A percentile compares a stretch with the other conserved stretches of the same genome.
Evolutionary conservation across 257 asterid genomes (phyloP).

Genomic region (Ajuga chamaepitys): DNA sequence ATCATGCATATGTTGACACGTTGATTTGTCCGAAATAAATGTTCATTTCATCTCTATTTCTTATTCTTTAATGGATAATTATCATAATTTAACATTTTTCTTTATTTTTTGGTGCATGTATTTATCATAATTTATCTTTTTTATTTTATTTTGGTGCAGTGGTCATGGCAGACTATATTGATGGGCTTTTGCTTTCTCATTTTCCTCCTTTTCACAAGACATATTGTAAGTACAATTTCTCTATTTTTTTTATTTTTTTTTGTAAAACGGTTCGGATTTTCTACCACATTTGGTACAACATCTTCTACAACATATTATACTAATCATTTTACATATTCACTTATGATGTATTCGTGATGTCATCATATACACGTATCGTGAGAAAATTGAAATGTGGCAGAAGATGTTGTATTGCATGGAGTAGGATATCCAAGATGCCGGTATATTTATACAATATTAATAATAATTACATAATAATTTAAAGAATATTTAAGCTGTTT

Average conservation of each 20-base stretch:
- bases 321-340: too few relatives aligned
- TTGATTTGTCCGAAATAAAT: constrained; percentile 10
- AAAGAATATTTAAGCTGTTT: too few relatives aligned
- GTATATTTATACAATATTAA: too few relatives aligned
- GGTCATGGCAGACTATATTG: constrained; percentile 93
- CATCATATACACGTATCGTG: too few relatives aligned
- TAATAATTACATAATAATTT: too few relatives aligned
- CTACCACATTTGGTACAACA: too few relatives aligned
- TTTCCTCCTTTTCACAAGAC: constrained; percentile 66
- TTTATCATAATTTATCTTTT: background rate
- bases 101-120: background rate
- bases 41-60: background rate
- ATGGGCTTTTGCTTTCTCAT: constrained; percentile 81
- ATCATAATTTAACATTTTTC: background rate
- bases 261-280: too few relatives aligned
- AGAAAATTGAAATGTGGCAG: too few relatives aligned
- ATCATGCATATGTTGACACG: constrained; percentile 28
- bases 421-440: too few relatives aligned
- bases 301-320: too few relatives aligned
- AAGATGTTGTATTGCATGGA: too few relatives aligned
- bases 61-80: background rate
- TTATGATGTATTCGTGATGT: too few relatives aligned
- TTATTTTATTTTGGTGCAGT: constrained; percentile 36
- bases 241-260: background rate
- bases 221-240: constrained; percentile 47